Conservation (phyloP, 352 stramenopile genomes). For the Pythium aphanidermatum region DNA sequence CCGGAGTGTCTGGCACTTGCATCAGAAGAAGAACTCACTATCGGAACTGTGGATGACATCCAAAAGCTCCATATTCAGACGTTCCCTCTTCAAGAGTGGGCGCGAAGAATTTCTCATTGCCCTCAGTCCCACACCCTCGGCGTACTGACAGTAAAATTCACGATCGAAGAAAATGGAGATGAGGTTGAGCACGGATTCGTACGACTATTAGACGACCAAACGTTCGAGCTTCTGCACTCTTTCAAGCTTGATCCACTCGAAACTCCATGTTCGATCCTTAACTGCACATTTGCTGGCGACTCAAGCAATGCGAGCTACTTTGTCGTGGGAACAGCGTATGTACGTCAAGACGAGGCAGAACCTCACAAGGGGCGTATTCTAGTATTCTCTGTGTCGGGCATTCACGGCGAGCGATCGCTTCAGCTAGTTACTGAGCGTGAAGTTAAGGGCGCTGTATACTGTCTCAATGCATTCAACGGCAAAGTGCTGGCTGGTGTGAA, state of each 20-base stretch:
- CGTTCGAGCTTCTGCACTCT: conserved; percentile 90
- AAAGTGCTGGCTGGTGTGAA: conserved; percentile 93
- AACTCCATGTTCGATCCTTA: conserved; percentile 79
- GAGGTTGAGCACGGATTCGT: conserved; percentile 89
- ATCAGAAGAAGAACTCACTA: conserved; percentile 92
- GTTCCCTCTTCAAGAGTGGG: conserved; percentile 91
- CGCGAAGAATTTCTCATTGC: conserved; percentile 88
- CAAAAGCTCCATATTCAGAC: conserved; percentile 99
- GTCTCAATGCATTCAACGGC: conserved; percentile 92
- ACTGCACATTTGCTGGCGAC: conserved; percentile 76
- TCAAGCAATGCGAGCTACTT: conserved; percentile 70
- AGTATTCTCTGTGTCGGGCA: conserved; percentile 85
- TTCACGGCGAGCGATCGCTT: conserved; percentile 79
- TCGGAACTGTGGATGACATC: conserved; percentile 98
- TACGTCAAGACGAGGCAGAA: conserved; percentile 93
- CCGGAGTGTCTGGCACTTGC: conserved; percentile 94
- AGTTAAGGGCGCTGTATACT: conserved; percentile 95
- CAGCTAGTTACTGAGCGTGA: conserved; percentile 90
- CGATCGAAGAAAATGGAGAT: conserved; percentile 74
- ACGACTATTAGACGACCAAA: conserved; percentile 95
- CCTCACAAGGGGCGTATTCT: conserved; percentile 94
- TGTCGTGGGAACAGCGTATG: conserved; percentile 88
- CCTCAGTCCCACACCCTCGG: conserved; percentile 71
- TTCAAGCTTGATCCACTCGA: conserved; percentile 87
- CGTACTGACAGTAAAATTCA: conserved; percentile 79